phyloP scores from a whole-genome alignment of 2,329 filamentous ascomycete genomes.

The Periconia macrospinosa region DNA sequence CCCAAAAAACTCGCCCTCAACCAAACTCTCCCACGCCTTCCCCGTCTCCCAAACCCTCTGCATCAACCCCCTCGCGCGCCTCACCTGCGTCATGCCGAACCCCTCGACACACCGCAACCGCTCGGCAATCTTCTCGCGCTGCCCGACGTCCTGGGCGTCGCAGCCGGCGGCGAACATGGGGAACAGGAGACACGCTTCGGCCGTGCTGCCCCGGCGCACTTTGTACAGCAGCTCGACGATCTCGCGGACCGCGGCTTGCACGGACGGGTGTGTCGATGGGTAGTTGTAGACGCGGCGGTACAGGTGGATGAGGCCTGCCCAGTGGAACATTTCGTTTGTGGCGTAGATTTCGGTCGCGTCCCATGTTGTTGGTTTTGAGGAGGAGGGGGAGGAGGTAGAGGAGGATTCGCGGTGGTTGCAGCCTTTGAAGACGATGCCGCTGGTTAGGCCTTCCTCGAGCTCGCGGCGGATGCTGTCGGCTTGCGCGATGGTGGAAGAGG shows the following conservation, averaged over 20 bases:
- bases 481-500: slow-evolving; percentile 54
- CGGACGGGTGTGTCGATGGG: slow-evolving; percentile 58
- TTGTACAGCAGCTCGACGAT: slow-evolving; percentile 65
- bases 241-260: slow-evolving; percentile 64
- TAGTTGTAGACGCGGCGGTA: slow-evolving; percentile 72
- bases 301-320: slow-evolving; percentile 75
- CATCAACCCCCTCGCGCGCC: slow-evolving; percentile 66
- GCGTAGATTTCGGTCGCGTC: slow-evolving; percentile 68
- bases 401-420: slow-evolving; percentile 46
- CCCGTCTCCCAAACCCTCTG: slow-evolving; percentile 70
- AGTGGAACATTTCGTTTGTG: slow-evolving; percentile 78
- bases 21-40: slow-evolving; percentile 68
- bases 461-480: slow-evolving; percentile 64
- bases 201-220: slow-evolving; percentile 67
- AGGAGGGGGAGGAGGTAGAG: slow-evolving; percentile 30
- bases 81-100: slow-evolving; percentile 75
- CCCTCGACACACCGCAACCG: slow-evolving; percentile 69
- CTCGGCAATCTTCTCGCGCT: slow-evolving; percentile 64
- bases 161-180: slow-evolving; percentile 84
- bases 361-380: slow-evolving; percentile 50
- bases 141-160: slow-evolving; percentile 61
- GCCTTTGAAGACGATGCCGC: slow-evolving; percentile 43
- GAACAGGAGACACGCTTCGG: slow-evolving; percentile 75
- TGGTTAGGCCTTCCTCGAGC: slow-evolving; percentile 57
- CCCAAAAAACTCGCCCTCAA: slow-evolving; percentile 69